Conservation (phyloP, 2,329 filamentous ascomycete species). For the Penicillium sp. region DNA sequence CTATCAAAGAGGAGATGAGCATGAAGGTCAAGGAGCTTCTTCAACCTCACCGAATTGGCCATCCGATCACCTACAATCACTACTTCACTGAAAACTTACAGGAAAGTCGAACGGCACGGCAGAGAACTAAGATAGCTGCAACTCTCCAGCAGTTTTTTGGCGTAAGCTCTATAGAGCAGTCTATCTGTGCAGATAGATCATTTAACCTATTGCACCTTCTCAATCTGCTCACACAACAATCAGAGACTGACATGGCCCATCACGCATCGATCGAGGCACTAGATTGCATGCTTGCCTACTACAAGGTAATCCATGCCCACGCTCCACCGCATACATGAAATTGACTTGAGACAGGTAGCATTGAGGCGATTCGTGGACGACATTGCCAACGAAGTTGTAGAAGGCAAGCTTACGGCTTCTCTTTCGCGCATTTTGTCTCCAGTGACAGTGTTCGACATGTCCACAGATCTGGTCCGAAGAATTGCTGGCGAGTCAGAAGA, state of each 20-base stretch:
- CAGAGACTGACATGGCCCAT: constrained; percentile 32
- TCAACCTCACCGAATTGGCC: constrained; percentile 34
- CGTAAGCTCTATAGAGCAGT: background rate
- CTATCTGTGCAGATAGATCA: background rate
- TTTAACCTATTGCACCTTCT: constrained; percentile 10
- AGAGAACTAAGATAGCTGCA: background rate
- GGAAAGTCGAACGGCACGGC: background rate
- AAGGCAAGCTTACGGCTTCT: constrained; percentile 27
- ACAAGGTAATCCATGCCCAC: constrained; percentile 32
- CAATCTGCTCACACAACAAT: constrained; percentile 13
- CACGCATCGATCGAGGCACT: constrained; percentile 36
- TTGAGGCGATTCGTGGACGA: constrained; percentile 39
- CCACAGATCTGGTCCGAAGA: background rate
- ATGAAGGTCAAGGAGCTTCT: constrained; percentile 44
- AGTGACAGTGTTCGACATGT: background rate
- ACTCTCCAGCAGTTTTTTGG: constrained; percentile 9
- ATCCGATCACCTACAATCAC: constrained; percentile 35
- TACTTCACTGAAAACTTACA: constrained; percentile 27
- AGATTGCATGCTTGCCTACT: constrained; percentile 43
- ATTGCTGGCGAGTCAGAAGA: background rate
- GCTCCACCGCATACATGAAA: background rate
- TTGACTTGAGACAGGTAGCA: constrained; percentile 31
- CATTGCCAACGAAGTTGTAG: constrained; percentile 35
- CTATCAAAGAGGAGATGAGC: constrained; percentile 32
- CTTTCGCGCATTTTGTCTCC: too few species aligned